A percentile compares a stretch with the other conserved stretches of the same genome.
These are phyloP conservation scores for Plasmodium ovale DNA, from an alignment of 169 alveolate species.

Conservation along the genomic window DNA sequence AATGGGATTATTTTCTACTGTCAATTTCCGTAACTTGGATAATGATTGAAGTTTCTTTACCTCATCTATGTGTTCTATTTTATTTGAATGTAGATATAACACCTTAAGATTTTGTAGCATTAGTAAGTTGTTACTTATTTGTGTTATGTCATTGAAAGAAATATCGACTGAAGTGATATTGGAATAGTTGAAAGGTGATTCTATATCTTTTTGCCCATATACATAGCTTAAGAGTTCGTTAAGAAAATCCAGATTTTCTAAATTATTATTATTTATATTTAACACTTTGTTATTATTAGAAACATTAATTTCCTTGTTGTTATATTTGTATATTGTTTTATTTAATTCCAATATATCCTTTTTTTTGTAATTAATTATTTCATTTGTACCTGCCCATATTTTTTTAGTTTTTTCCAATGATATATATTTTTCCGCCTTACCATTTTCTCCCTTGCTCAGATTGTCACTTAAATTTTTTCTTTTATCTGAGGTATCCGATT, in stretches of 20 bases:
- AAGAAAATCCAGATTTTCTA: conserved; percentile 19
- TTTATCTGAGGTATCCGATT: conserved; percentile 45
- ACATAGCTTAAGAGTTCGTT: conserved; percentile 30
- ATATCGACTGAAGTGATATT: conserved; percentile 53
- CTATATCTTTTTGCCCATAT: conserved; percentile 19
- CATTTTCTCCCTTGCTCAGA: conserved; percentile 30
- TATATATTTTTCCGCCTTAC: conserved; percentile 48
- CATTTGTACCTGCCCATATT: conserved; percentile 74
- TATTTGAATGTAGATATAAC: conserved; percentile 65
- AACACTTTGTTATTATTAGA: conserved; percentile 43
- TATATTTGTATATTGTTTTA: conserved; percentile 55
- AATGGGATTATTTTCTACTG: conserved; percentile 62
- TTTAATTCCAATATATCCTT: conserved; percentile 34
- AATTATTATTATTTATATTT: conserved; percentile 60
- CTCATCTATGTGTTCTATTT: conserved; percentile 24
- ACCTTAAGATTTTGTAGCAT: conserved; percentile 24
- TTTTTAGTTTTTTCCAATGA: conserved; percentile 33
- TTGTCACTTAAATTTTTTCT: conserved; percentile 46
- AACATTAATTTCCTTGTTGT: conserved; percentile 51
- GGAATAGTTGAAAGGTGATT: conserved; percentile 14
- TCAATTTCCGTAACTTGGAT: conserved; percentile 38
- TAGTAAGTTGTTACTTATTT: conserved; percentile 22
- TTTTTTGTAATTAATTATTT: conserved; percentile 35
- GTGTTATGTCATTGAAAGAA: conserved; percentile 42
- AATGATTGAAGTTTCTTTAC: conserved; percentile 29